phyloP scores from a whole-genome alignment of 768 basidiomycete species.

The Grammothele lineata region DNA sequence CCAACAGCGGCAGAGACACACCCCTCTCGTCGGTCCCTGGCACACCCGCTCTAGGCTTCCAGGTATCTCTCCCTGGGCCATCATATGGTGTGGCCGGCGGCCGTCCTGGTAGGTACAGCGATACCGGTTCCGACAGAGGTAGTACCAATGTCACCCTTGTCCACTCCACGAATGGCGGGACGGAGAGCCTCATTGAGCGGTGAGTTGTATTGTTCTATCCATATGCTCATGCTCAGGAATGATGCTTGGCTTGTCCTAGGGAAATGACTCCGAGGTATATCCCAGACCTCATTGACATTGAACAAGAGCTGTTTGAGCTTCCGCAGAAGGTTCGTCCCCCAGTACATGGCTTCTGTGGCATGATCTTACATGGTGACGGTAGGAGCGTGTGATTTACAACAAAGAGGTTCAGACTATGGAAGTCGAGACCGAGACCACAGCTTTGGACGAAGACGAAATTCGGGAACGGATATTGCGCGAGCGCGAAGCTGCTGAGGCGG shows the following conservation, averaged over 20 bases:
- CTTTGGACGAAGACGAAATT: constrained; percentile 57
- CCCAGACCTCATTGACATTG: constrained; percentile 82
- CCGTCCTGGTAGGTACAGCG: constrained; percentile 57
- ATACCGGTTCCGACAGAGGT: constrained; percentile 46
- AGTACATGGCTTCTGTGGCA: too few relatives aligned
- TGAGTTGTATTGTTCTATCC: constrained; percentile 38
- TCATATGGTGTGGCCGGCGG: neutral
- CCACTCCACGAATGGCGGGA: constrained; percentile 46
- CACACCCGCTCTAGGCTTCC: constrained; percentile 51
- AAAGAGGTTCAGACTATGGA: constrained; percentile 80
- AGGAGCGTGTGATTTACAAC: constrained; percentile 81
- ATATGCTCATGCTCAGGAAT: too few relatives aligned
- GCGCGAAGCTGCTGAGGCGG: constrained; percentile 61
- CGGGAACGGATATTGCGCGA: constrained; percentile 65
- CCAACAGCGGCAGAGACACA: constrained; percentile 63
- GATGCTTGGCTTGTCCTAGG: too few relatives aligned
- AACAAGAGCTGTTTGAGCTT: constrained; percentile 86
- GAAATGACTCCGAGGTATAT: constrained; percentile 59
- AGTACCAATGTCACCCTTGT: constrained; percentile 43
- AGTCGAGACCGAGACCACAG: constrained; percentile 49
- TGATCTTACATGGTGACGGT: constrained; percentile 1
- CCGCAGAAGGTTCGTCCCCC: constrained; percentile 69
- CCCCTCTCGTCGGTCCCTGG: constrained; percentile 71
- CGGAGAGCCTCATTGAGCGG: constrained; percentile 71
- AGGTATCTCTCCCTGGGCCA: constrained; percentile 31